Evolutionary conservation across 306 rosid genomes (phyloP).

Genomic region (Aeschynomene evenia): DNA sequence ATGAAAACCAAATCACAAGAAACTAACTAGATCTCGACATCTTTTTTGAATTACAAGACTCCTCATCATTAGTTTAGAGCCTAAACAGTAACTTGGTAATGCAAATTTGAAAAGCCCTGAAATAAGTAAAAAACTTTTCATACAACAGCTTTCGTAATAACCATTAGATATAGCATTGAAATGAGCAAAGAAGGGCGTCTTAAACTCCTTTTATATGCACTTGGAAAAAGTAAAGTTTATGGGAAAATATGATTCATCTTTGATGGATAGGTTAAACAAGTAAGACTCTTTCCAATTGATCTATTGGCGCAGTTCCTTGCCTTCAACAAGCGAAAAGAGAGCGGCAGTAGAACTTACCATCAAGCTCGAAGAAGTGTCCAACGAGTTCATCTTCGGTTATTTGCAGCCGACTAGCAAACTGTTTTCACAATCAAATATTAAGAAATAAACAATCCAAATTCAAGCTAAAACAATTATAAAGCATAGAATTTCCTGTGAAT

Average conservation of each 20-base stretch:
- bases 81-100: background rate
- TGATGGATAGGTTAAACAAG: background rate
- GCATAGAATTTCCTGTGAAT: constrained; percentile 6
- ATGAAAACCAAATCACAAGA: background rate
- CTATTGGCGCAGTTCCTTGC: background rate
- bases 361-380: constrained; percentile 74
- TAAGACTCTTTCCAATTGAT: background rate
- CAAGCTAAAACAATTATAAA: background rate
- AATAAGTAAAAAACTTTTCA: constrained; percentile 3
- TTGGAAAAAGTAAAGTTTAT: background rate
- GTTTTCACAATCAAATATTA: constrained; percentile 31
- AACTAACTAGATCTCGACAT: background rate
- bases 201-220: background rate
- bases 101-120: background rate
- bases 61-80: background rate
- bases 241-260: background rate
- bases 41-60: background rate
- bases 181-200: background rate
- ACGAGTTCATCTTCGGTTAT: constrained; percentile 86
- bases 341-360: constrained; percentile 55
- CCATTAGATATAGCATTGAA: background rate
- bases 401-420: constrained; percentile 78
- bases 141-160: background rate
- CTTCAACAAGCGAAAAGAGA: constrained; percentile 20
- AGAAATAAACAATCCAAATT: background rate